Evolutionary conservation across 1,139 yeast genomes (phyloP).

Genomic region (Arxiozyma telluris): DNA sequence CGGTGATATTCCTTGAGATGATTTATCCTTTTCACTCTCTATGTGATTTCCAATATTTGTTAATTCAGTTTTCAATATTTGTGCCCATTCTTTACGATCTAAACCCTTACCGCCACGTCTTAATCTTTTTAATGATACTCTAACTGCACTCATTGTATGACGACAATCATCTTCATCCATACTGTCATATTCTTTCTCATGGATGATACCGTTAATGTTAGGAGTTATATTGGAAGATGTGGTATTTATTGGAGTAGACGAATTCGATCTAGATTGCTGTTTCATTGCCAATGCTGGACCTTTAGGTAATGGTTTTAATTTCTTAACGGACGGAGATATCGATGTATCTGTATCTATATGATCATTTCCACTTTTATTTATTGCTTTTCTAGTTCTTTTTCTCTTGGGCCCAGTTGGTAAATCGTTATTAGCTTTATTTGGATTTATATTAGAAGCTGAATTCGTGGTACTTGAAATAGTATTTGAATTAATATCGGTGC

Average conservation of each 20-base stretch:
- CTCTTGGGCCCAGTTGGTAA: constrained; percentile 8
- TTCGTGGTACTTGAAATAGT: background rate
- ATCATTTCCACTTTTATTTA: background rate
- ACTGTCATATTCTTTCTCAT: constrained; percentile 58
- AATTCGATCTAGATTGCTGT: constrained; percentile 1
- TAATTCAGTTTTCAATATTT: constrained; percentile 62
- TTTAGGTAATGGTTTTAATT: constrained; percentile 15
- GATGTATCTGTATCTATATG: background rate
- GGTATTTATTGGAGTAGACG: constrained; percentile 1
- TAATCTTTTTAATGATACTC: constrained; percentile 61
- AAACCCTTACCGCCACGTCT: constrained; percentile 75
- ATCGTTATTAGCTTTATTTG: constrained; percentile 1
- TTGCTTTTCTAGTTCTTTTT: constrained; percentile 14
- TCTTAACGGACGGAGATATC: constrained; percentile 7
- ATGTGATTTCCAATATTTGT: constrained; percentile 61
- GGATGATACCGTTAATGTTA: constrained; percentile 7
- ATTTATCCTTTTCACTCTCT: constrained; percentile 12
- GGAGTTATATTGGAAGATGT: background rate
- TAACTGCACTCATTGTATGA: constrained; percentile 58
- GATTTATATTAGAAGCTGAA: background rate
- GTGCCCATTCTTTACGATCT: constrained; percentile 81
- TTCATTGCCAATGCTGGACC: constrained; percentile 12
- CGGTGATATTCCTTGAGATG: constrained; percentile 7
- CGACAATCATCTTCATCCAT: constrained; percentile 76
- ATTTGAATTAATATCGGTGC: background rate